Conservation (phyloP, 2,329 filamentous ascomycete genomes). For the Ceratocystis huliohia region DNA sequence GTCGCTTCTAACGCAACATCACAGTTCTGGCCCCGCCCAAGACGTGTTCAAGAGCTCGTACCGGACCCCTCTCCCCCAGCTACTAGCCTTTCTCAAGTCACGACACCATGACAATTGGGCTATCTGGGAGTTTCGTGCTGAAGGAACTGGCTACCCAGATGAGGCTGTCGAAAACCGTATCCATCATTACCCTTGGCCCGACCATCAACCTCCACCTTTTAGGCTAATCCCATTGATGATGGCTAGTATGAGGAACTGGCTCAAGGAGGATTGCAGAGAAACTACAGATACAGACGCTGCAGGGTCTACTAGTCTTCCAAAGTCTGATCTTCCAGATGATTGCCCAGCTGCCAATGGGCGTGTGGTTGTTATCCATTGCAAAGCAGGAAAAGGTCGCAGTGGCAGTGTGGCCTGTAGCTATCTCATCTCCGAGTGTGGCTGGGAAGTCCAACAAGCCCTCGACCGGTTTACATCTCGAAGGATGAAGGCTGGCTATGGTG, state of each 20-base stretch:
- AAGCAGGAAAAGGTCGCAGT: slow-evolving; percentile 88
- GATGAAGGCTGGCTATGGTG: slow-evolving; percentile 81
- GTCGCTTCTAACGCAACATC: slow-evolving; percentile 24
- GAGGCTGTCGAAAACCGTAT: slow-evolving; percentile 74
- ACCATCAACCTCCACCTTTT: slow-evolving; percentile 94
- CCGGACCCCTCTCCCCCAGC: slow-evolving; percentile 76
- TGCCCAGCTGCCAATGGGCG: slow-evolving; percentile 16
- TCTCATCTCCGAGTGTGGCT: slow-evolving; percentile 70
- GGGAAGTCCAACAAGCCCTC: slow-evolving; percentile 41
- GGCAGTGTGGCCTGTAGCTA: slow-evolving; percentile 83
- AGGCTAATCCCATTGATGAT: slow-evolving; percentile 76
- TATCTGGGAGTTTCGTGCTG: slow-evolving; percentile 96
- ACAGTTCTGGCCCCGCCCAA: slow-evolving; percentile 75
- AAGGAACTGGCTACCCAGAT: slow-evolving; percentile 92
- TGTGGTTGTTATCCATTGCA: slow-evolving; percentile 89
- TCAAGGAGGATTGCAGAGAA: slow-evolving; percentile 34
- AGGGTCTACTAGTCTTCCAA: not conserved
- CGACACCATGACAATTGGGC: slow-evolving; percentile 78
- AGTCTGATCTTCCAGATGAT: slow-evolving; percentile 16
- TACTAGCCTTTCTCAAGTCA: slow-evolving; percentile 76
- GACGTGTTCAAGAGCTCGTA: slow-evolving; percentile 87
- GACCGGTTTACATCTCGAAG: slow-evolving; percentile 59
- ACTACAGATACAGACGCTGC: not conserved
- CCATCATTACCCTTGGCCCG: slow-evolving; percentile 88
- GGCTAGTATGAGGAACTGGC: slow-evolving; percentile 85